Conservation (phyloP, 2,329 filamentous ascomycete genomes). For the Grosmannia penicillata region DNA sequence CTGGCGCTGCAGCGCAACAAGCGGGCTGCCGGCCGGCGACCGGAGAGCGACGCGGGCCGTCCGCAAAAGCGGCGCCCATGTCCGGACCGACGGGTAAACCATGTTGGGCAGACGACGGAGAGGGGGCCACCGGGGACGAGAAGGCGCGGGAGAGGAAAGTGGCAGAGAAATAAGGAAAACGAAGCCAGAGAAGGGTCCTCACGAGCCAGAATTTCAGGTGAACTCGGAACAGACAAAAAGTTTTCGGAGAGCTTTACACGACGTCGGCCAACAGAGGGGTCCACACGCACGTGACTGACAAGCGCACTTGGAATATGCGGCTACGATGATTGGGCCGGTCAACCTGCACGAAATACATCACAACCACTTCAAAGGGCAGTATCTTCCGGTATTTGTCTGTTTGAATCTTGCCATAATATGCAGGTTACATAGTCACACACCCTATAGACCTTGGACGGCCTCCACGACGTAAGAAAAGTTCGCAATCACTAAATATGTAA, state of each 20-base stretch:
- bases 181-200: neutral
- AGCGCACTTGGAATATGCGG: neutral
- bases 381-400: no score
- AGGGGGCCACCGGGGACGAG: neutral
- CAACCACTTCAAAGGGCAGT: no score
- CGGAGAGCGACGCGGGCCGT: conserved; percentile 59
- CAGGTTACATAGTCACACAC: no score
- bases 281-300: neutral
- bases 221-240: no score
- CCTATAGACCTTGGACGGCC: no score
- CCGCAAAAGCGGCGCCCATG: conserved; percentile 65
- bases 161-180: neutral
- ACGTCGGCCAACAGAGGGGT: neutral
- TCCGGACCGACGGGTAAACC: conserved; percentile 73
- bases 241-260: conserved; percentile 1
- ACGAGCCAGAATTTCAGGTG: conserved; percentile 1
- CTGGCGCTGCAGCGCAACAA: conserved; percentile 65
- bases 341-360: no score
- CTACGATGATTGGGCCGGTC: no score
- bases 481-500: neutral
- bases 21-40: conserved; percentile 33
- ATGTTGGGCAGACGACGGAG: conserved; percentile 17
- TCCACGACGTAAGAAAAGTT: neutral
- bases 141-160: neutral
- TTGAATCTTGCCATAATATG: no score